phyloP scores from a whole-genome alignment of 495 filamentous ascomycete species.

The Bathelium albidoporum region DNA sequence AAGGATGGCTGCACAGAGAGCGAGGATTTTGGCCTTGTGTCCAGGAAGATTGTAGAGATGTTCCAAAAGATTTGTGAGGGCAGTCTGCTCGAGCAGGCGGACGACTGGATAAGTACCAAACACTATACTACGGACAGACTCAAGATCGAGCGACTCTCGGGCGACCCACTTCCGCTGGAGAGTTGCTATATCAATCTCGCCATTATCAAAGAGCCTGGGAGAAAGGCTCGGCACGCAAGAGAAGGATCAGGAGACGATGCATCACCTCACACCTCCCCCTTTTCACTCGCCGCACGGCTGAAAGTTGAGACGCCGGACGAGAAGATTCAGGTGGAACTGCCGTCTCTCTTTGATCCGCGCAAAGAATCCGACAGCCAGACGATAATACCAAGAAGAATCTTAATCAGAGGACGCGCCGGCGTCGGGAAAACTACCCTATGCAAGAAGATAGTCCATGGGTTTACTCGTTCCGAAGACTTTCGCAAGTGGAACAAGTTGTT shows the following conservation, averaged over 20 bases:
- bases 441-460: constrained; percentile 35
- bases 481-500: constrained; percentile 26
- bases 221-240: not conserved
- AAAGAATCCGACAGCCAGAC: constrained; percentile 15
- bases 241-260: no score
- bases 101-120: no score
- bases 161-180: constrained; percentile 25
- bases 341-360: constrained; percentile 22
- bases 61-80: no score
- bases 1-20: no score
- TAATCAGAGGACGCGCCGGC: constrained; percentile 36
- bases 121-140: constrained; percentile 22
- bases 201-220: constrained; percentile 17
- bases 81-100: no score
- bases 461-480: constrained; percentile 22
- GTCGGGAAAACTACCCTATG: constrained; percentile 38
- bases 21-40: no score
- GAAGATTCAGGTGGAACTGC: constrained; percentile 20
- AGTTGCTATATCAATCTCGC: constrained; percentile 28
- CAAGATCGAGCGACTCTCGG: constrained; percentile 31
- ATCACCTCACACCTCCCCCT: constrained; percentile 16
- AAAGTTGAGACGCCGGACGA: not conserved
- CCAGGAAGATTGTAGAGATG: no score
- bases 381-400: constrained; percentile 25
- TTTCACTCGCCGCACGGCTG: constrained; percentile 18